Evolutionary conservation across 1,284 basidiomycete species (phyloP), one percentile per base, ranked within the genome.

Genomic region (Malassezia dermatis): DNA sequence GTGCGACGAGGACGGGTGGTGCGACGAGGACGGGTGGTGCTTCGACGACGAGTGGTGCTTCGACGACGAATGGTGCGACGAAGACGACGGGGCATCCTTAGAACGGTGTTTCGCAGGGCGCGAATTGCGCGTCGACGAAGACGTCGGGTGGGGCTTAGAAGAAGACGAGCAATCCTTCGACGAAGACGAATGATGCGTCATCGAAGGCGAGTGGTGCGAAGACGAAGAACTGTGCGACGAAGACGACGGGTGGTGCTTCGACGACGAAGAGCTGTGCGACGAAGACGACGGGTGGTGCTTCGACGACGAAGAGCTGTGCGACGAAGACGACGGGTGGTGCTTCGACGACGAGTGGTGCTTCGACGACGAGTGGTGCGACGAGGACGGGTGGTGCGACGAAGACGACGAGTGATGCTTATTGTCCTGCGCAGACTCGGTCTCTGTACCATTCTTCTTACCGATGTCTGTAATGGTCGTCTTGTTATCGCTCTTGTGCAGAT

Each of bases 201-300:
- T 23, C 8, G 31, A 28, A 19, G 27, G 10, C 39, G 44, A 13
- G 11, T 23, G 28, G 11, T 40, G 41, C 21, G 23, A 28, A 19
- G 44, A 35, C 24, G 48, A 49, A 13, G 34, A 28, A n/a, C n/a
- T n/a, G n/a, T n/a, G n/a, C n/a, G n/a, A n/a, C n/a, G 48, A 40
- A 3, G 39, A 39, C 6, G 37, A 41, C 27, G 34, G 31, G 48
- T 49, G 27, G 21, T 32, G 15, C 26, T 44, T 32, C 24, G 52
- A 28, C 4, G 45, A 48, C 3, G 35, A 28, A 19, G 23, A 28
- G 19, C 8, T 19, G n/a, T 32, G 35, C 39, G 37, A 30, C 12
- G 31, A 28, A 8, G 27, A 17, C 44, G 43, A 39, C 42, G 27
- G 24, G 1, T 21, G 26, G n/a, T 37, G 39, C n/a, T 37, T 23